A percentile compares a stretch with the other conserved stretches of the same genome.
Evolutionary conservation across 371 early-diverging fungal species (phyloP).

Genomic region (Circinella minor): DNA sequence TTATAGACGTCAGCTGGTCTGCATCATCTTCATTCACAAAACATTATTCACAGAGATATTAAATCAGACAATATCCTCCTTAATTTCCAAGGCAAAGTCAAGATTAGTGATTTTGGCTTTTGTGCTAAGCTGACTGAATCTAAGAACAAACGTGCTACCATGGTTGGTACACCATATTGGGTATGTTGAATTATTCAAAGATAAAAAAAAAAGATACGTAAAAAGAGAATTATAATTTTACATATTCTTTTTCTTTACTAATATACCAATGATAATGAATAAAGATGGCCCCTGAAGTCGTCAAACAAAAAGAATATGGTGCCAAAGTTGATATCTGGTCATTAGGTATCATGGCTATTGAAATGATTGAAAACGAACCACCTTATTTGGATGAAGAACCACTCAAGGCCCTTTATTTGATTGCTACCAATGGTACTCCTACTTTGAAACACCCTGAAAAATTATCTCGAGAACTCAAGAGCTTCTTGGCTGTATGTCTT

Average conservation of each 20-base stretch:
- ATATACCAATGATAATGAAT: background rate
- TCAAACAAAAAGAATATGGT: constrained; percentile 89
- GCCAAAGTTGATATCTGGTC: constrained; percentile 94
- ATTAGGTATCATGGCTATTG: constrained; percentile 94
- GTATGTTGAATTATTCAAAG: constrained; percentile 12
- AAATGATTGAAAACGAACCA: constrained; percentile 97
- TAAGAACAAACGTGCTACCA: constrained; percentile 89
- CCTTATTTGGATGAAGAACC: constrained; percentile 97
- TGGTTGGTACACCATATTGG: constrained; percentile 97
- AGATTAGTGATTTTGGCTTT: constrained; percentile 93
- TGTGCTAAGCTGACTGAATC: constrained; percentile 91
- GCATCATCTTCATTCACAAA: constrained; percentile 86
- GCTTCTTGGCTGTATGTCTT: constrained; percentile 86
- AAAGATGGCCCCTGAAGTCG: constrained; percentile 89
- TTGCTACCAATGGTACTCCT: constrained; percentile 97
- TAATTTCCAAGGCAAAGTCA: constrained; percentile 86
- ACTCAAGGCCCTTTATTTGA: constrained; percentile 92
- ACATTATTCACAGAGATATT: constrained; percentile 97
- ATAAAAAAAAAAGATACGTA: too few relatives aligned
- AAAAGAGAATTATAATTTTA: background rate
- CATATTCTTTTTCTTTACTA: too few relatives aligned
- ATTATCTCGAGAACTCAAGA: constrained; percentile 80
- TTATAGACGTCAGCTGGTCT: constrained; percentile 83
- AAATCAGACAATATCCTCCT: constrained; percentile 95
- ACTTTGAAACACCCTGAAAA: constrained; percentile 87